These are phyloP conservation scores for Sclerotinia borealis DNA, from an alignment of 2,329 filamentous ascomycete genomes.

Conservation along the genomic window DNA sequence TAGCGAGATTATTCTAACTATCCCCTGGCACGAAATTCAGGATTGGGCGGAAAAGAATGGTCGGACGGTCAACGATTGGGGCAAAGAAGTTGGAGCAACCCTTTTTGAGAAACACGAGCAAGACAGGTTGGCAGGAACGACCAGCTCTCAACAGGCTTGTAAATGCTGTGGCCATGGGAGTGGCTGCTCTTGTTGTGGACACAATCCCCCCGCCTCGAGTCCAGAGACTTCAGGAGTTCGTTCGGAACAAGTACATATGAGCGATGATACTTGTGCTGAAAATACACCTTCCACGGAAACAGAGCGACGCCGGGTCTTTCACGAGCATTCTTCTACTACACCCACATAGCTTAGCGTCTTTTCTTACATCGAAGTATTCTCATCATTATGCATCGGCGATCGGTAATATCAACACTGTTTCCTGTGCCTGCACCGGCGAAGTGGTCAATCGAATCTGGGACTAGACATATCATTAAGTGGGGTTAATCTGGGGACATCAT, in stretches of 20 bases:
- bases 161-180: not conserved
- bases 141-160: not conserved
- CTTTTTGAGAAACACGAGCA: not conserved
- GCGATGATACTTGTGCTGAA: too few species aligned
- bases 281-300: not conserved
- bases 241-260: too few species aligned
- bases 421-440: not conserved
- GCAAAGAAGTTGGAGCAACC: too few species aligned
- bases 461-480: not conserved
- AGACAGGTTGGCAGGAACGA: not conserved
- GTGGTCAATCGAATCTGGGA: too few species aligned
- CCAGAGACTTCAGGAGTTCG: too few species aligned
- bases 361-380: not conserved
- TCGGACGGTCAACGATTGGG: not conserved
- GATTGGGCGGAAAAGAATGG: not conserved
- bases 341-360: not conserved
- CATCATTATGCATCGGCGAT: not conserved
- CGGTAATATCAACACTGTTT: not conserved
- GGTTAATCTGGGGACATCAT: not conserved
- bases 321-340: too few species aligned
- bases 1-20: not conserved
- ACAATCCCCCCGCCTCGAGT: too few species aligned
- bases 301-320: not conserved
- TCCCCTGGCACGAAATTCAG: not conserved
- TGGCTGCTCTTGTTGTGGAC: not conserved